These are phyloP conservation scores for Bocquillonia castaneifolia DNA, from an alignment of 441 rosid genomes.

Conservation along the genomic window DNA sequence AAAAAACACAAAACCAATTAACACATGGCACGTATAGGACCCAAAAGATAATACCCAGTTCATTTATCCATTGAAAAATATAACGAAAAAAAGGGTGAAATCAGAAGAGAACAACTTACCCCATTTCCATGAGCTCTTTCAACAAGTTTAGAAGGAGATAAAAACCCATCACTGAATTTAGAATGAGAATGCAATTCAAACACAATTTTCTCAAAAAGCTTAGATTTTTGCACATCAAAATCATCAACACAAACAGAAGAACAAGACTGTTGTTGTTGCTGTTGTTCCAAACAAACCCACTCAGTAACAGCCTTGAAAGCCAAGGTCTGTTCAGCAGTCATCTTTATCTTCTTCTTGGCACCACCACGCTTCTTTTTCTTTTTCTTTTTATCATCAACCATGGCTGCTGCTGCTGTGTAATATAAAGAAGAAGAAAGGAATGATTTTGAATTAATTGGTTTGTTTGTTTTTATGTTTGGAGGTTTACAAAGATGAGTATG, in stretches of 20 bases:
- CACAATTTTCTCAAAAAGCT: conserved; percentile 39
- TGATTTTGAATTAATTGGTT: background rate
- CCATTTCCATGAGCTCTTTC: conserved; percentile 79
- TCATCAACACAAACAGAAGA: conserved; percentile 36
- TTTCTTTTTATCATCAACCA: conserved; percentile 35
- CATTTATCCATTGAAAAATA: background rate
- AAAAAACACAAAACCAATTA: background rate
- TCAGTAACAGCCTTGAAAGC: conserved; percentile 61
- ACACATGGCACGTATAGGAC: background rate
- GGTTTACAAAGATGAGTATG: too few relatives aligned
- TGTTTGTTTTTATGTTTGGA: too few relatives aligned
- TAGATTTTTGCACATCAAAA: conserved; percentile 46
- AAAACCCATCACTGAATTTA: conserved; percentile 83
- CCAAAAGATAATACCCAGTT: background rate
- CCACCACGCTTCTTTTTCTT: conserved; percentile 76
- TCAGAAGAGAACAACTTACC: conserved; percentile 38
- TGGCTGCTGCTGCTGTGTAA: background rate
- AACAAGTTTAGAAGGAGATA: conserved; percentile 84
- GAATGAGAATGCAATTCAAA: conserved; percentile 92
- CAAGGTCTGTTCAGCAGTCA: conserved; percentile 57
- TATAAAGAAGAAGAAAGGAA: background rate
- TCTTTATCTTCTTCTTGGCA: conserved; percentile 61
- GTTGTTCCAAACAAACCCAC: conserved; percentile 57
- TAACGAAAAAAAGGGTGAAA: background rate
- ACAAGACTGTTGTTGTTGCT: conserved; percentile 24